Evolutionary conservation across 768 basidiomycete genomes (phyloP), one percentile per base, ranked within the genome.

Genomic region (Tulasnella sp.): DNA sequence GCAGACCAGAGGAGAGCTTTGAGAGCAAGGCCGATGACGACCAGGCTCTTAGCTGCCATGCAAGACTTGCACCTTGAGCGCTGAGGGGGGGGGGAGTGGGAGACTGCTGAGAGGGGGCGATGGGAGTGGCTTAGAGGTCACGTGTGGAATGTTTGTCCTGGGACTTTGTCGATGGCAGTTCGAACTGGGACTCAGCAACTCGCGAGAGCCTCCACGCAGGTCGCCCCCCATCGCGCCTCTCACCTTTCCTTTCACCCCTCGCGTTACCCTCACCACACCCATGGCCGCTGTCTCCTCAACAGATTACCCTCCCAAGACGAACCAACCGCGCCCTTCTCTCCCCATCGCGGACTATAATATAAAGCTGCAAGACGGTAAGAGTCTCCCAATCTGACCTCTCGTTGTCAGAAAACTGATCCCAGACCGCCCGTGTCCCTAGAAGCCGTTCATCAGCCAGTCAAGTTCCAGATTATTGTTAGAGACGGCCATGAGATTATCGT

Each of bases 1-100:
- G 82, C 86, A 19, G 91, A 90, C 90, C 89, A 92, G 42, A 93
- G 85, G 29, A 91, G 73, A 80, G 86, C 86, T 78, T 90, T 90
- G 68, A 90, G 58, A 77, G 86, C 80, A 81, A 93, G 83, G 67
- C 86, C 81, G 76, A 85, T 78, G 37, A 87, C 83, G 79, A 93
- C 87, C 25, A 89, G 78, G 17, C 87, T 80, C 82, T 85, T 88
- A 73, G 88, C 69, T 29, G 75, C 75, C 75, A 76, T 76, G n/a
- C 69, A 39, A 22, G 36, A 25, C 31, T n/a, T 31, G 37, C 69
- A 70, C 69, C 7, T n/a, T 70, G 1, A 19, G 69, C 9, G 69
- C 36, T 70, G 8, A 42, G 11, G 17, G 22, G 29, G 12, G 25
- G 29, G 58, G 11, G 58, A 3, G n/a, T n/a, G n/a, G 58, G 58